Percentiles rank a stretch among this genome's conserved stretches.
Conservation (phyloP, 108 stramenopile genomes). For the Ochromonas danica region DNA sequence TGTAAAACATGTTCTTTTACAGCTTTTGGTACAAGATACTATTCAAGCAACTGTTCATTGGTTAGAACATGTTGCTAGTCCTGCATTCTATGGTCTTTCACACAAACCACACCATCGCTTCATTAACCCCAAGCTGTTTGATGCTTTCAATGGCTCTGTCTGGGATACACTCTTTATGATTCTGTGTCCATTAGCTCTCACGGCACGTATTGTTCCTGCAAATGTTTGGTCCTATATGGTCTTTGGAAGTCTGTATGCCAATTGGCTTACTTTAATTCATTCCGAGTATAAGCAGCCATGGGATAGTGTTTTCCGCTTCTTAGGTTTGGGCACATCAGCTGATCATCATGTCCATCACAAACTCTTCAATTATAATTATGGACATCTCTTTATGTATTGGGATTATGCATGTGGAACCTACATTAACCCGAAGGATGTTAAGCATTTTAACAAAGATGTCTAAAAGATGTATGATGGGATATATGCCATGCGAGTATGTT, state of each 20-base stretch:
- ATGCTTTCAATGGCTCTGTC: slow-evolving; percentile 85
- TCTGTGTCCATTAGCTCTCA: slow-evolving; percentile 74
- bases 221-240: slow-evolving; percentile 94
- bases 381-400: slow-evolving; percentile 85
- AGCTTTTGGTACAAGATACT: slow-evolving; percentile 77
- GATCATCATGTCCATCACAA: slow-evolving; percentile 96
- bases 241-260: slow-evolving; percentile 80
- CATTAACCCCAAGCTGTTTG: slow-evolving; percentile 86
- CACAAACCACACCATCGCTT: slow-evolving; percentile 93
- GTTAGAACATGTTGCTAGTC: slow-evolving; percentile 72
- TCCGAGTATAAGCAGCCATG: slow-evolving; percentile 77
- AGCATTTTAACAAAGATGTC: too few species aligned
- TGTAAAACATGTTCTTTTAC: slow-evolving; percentile 60
- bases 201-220: slow-evolving; percentile 68
- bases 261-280: slow-evolving; percentile 84
- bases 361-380: slow-evolving; percentile 87
- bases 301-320: slow-evolving; percentile 60
- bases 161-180: slow-evolving; percentile 85
- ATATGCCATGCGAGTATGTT: too few species aligned
- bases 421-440: too few species aligned
- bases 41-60: slow-evolving; percentile 76
- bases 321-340: slow-evolving; percentile 79
- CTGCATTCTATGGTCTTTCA: slow-evolving; percentile 69
- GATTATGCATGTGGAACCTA: too few species aligned
- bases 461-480: too few species aligned